A percentile compares a stretch with the other conserved stretches of the same genome.
Evolutionary conservation across 2,329 filamentous ascomycete genomes (phyloP).

Genomic region (Metarhizium rileyi): DNA sequence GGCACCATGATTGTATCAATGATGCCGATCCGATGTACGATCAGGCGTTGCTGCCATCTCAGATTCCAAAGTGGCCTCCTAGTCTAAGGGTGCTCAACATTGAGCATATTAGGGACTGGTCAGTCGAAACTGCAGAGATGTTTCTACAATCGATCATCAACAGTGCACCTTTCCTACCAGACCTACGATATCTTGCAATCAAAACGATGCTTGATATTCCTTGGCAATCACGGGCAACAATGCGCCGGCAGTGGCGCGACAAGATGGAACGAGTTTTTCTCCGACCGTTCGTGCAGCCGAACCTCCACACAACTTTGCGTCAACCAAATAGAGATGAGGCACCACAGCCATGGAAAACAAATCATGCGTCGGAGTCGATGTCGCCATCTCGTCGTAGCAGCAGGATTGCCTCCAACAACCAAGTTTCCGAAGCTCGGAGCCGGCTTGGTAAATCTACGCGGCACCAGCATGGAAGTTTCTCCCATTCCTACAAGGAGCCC

Average conservation of each 20-base stretch:
- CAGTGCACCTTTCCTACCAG: slow-evolving; percentile 53
- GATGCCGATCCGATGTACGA: slow-evolving; percentile 71
- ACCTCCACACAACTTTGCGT: slow-evolving; percentile 14
- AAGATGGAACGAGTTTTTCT: slow-evolving; percentile 59
- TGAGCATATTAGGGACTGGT: slow-evolving; percentile 68
- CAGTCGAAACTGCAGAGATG: slow-evolving; percentile 56
- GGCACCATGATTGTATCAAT: slow-evolving; percentile 54
- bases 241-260: slow-evolving; percentile 69
- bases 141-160: slow-evolving; percentile 74
- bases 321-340: slow-evolving; percentile 9
- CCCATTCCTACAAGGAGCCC: slow-evolving; percentile 36
- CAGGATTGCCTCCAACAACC: slow-evolving; percentile 22
- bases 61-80: slow-evolving; percentile 70
- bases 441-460: slow-evolving; percentile 10
- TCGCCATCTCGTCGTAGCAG: slow-evolving; percentile 27
- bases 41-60: slow-evolving; percentile 48
- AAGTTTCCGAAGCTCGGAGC: slow-evolving; percentile 14
- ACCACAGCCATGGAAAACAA: slow-evolving; percentile 10
- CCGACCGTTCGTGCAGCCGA: slow-evolving; percentile 34
- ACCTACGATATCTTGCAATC: slow-evolving; percentile 61
- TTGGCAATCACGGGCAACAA: slow-evolving; percentile 73
- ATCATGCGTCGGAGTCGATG: slow-evolving; percentile 10
- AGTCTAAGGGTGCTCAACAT: slow-evolving; percentile 64
- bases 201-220: slow-evolving; percentile 70
- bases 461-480: slow-evolving; percentile 13